These are phyloP conservation scores for Bacidia rubella DNA, from an alignment of 495 filamentous ascomycete genomes.

Conservation along the genomic window DNA sequence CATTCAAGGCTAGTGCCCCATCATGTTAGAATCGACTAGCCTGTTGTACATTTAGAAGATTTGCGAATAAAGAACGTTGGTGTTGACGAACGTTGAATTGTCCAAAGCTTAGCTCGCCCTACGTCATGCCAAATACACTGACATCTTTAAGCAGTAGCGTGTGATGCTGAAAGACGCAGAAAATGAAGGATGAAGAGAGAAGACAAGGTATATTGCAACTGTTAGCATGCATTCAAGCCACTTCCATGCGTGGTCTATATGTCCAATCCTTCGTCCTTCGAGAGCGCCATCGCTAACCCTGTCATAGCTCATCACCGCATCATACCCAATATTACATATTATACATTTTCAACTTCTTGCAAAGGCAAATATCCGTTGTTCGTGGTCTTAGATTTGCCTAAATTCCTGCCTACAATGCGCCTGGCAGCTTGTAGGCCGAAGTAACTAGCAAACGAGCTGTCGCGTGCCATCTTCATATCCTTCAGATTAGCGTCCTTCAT, in stretches of 20 bases:
- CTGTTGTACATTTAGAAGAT: too few relatives aligned
- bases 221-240: too few relatives aligned
- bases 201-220: too few relatives aligned
- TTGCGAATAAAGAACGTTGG: too few relatives aligned
- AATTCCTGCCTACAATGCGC: not conserved
- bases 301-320: not conserved
- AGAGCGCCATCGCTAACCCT: not conserved
- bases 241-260: too few relatives aligned
- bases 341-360: slow-evolving; percentile 16
- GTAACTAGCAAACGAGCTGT: slow-evolving; percentile 3
- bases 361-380: slow-evolving; percentile 18
- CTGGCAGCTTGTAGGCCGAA: slow-evolving; percentile 2
- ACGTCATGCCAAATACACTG: too few relatives aligned
- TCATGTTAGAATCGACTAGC: not conserved
- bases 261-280: too few relatives aligned
- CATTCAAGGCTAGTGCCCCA: not conserved
- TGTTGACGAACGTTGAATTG: too few relatives aligned
- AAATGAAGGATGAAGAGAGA: too few relatives aligned
- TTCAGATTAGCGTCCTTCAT: slow-evolving; percentile 7
- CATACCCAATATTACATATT: not conserved
- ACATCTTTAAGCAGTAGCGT: too few relatives aligned
- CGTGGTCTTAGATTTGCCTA: not conserved
- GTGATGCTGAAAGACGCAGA: too few relatives aligned
- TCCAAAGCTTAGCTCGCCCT: too few relatives aligned
- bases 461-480: slow-evolving; percentile 13